Evolutionary conservation across 2,329 filamentous ascomycete species (phyloP).

Genomic region (Talaromyces sp.): DNA sequence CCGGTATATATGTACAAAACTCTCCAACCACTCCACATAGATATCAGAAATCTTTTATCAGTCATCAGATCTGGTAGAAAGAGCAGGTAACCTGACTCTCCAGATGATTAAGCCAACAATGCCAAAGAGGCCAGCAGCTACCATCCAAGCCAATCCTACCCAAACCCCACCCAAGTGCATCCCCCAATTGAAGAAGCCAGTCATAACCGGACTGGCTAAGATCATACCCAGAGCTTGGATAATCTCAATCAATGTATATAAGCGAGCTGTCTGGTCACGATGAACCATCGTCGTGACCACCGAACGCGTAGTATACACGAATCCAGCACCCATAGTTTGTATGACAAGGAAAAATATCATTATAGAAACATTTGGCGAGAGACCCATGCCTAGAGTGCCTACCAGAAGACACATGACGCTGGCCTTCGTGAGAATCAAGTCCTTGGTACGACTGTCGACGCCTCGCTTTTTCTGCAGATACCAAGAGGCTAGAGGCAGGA

Average conservation of each 20-base stretch:
- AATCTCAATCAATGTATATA: conserved; percentile 51
- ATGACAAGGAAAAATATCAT: conserved; percentile 46
- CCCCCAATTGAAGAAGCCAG: conserved; percentile 46
- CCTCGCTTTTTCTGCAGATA: conserved; percentile 36
- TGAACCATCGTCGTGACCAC: conserved; percentile 49
- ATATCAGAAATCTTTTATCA: background rate
- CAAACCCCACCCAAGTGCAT: conserved; percentile 45
- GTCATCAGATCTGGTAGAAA: background rate
- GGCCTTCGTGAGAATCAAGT: conserved; percentile 45
- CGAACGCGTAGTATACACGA: conserved; percentile 45
- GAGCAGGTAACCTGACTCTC: conserved; percentile 15
- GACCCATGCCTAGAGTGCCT: conserved; percentile 46
- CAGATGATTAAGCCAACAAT: conserved; percentile 18
- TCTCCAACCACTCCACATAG: background rate
- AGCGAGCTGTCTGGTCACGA: conserved; percentile 46
- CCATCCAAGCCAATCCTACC: conserved; percentile 49
- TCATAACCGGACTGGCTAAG: conserved; percentile 47
- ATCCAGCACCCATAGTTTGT: conserved; percentile 49
- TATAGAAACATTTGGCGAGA: conserved; percentile 42
- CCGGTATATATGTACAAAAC: no score
- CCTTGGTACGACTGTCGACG: conserved; percentile 40
- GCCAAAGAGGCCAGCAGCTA: conserved; percentile 34
- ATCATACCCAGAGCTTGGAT: conserved; percentile 48
- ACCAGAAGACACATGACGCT: conserved; percentile 45
- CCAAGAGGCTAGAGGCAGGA: conserved; percentile 43